Evolutionary conservation across 2,329 filamentous ascomycete species (phyloP).

Genomic region (Fusarium incarnatum): DNA sequence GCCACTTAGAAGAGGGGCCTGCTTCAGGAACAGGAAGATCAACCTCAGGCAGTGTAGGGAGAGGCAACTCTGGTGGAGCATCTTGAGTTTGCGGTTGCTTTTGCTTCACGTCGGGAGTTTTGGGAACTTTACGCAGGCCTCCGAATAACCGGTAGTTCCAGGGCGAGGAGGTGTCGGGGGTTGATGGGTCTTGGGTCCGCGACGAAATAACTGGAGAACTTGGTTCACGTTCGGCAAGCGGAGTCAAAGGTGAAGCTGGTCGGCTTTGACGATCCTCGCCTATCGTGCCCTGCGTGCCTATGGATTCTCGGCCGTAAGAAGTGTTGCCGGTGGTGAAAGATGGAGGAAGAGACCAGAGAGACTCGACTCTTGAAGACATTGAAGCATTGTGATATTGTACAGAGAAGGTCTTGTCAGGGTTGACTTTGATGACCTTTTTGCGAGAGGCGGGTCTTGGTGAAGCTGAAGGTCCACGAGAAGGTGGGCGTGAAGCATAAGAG

Average conservation of each 20-base stretch:
- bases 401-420: constrained; percentile 70
- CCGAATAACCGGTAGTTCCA: constrained; percentile 67
- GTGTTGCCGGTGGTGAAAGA: constrained; percentile 60
- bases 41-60: constrained; percentile 50
- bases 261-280: constrained; percentile 61
- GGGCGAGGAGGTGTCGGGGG: constrained; percentile 51
- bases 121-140: constrained; percentile 64
- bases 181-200: constrained; percentile 29
- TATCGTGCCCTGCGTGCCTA: constrained; percentile 60
- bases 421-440: constrained; percentile 60
- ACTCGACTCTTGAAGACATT: constrained; percentile 48
- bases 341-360: constrained; percentile 55
- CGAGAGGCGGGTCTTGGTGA: constrained; percentile 48
- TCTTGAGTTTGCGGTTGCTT: constrained; percentile 50
- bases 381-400: constrained; percentile 55
- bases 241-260: constrained; percentile 62
- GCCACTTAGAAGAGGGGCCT: constrained; percentile 34
- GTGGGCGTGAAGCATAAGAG: constrained; percentile 32
- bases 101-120: constrained; percentile 55
- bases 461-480: constrained; percentile 39
- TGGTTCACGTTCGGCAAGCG: constrained; percentile 55
- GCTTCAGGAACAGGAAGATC: constrained; percentile 33
- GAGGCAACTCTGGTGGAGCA: constrained; percentile 42
- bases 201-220: constrained; percentile 38
- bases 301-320: constrained; percentile 62